Conservation (phyloP, 495 filamentous ascomycete genomes). For the Podospora anserina region DNA sequence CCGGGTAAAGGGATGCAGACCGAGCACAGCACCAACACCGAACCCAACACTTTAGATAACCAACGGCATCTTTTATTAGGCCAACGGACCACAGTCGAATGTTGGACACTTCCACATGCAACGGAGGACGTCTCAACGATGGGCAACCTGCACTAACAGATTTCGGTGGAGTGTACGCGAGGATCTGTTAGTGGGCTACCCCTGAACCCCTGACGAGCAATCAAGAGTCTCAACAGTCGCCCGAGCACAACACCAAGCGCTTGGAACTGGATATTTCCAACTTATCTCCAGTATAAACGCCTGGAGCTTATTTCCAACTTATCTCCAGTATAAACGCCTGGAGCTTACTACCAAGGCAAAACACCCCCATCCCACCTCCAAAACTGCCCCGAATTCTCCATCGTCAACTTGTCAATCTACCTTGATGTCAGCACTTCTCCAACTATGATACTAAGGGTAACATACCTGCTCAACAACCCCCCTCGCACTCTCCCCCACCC, state of each 20-base stretch:
- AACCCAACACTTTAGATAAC: background rate
- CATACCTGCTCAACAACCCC: conserved; percentile 35
- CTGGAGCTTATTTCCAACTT: background rate
- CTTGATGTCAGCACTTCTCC: background rate
- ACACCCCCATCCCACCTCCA: conserved; percentile 18
- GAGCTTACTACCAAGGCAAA: conserved; percentile 24
- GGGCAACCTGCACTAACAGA: background rate
- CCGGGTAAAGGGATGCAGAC: background rate
- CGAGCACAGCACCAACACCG: background rate
- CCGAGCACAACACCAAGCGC: background rate
- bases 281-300: background rate
- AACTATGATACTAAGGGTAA: background rate
- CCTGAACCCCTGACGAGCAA: background rate
- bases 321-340: background rate
- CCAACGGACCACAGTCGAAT: background rate
- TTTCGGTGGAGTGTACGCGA: background rate
- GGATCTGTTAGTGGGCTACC: background rate
- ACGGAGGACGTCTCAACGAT: background rate
- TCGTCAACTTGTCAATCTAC: conserved; percentile 27
- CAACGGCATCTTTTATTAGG: background rate
- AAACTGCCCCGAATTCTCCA: conserved; percentile 30
- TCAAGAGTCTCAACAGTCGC: conserved; percentile 1
- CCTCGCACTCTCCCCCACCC: conserved; percentile 29
- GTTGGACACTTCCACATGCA: background rate
- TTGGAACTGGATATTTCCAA: background rate